Base-by-base conservation (phyloP, 1,284 basidiomycete genomes). In the Meripilus lineatus region DNA sequence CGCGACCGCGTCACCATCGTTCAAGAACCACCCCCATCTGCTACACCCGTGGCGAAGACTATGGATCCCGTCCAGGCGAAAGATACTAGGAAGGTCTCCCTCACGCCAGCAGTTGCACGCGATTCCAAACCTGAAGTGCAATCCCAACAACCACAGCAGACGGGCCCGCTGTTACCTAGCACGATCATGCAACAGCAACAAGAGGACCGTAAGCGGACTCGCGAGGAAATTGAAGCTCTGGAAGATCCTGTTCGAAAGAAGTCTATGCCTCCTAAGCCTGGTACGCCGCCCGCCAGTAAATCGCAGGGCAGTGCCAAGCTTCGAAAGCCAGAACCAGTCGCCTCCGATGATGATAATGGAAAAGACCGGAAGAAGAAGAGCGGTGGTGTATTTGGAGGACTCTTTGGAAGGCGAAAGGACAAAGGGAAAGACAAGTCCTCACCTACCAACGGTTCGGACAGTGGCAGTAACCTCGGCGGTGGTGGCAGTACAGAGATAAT, bases 321-420 rank as follows among this genome's bases (percentile, higher is more conserved):
- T 47, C 76, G 80, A 50, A 89, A 89, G 59, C 83, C 84, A 5
- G 59, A 59, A 36, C 47, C 60, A 3, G 24, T 42, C 33, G 54
- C 58, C 21, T 53, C 65, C 36, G 64, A 74, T 50, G 68, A 78
- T 17, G 78, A 83, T 21, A 59, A 63, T 44, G 61, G 58, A 34
- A 61, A 58, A 50, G 74, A 72, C 18, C 71, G 72, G 49, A 72
- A 73, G 41, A 77, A 79, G 58, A 82, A 84, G 64, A 74, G 75
- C 26, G 65, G 72, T 4, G 71, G 79, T 1, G 70, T 91, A 33
- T 82, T 94, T 52, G 73, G 81, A 22, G 75, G 80, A 0, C 56
- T 94, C 36, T 94, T 94, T 59, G 72, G 74, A 11, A 69, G 85
- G 40, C 83, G 77, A 61, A 87, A 83, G 63, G 87, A 89, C 61